Percentiles rank a stretch among this genome's conserved stretches.
phyloP scores from a whole-genome alignment of 805 yeast species.

The Alloascoidea africana region DNA sequence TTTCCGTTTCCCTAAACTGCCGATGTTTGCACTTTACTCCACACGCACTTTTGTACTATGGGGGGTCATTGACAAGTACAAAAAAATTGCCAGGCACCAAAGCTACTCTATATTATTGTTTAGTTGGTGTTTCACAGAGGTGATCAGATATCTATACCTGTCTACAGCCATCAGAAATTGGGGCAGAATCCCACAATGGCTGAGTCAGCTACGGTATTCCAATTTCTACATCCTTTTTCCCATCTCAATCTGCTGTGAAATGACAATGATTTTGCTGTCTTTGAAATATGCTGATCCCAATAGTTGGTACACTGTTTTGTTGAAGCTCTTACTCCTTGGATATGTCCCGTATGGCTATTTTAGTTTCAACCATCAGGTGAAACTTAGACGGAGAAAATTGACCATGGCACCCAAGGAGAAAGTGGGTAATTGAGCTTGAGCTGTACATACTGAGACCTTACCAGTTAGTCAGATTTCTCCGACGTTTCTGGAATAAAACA shows the following conservation, averaged over 20 bases:
- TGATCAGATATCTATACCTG: conserved; percentile 78
- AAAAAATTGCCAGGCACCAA: conserved; percentile 47
- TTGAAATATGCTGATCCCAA: conserved; percentile 44
- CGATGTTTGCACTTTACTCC: background rate
- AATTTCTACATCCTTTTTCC: conserved; percentile 78
- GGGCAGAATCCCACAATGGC: conserved; percentile 36
- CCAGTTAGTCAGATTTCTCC: no score
- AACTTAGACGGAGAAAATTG: background rate
- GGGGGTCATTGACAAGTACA: conserved; percentile 69
- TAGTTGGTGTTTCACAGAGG: conserved; percentile 91
- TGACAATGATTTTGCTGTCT: conserved; percentile 51
- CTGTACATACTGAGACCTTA: no score
- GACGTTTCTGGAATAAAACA: no score
- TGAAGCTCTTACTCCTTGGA: background rate
- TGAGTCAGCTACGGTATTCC: conserved; percentile 70
- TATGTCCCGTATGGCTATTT: background rate
- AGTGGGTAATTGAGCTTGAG: no score
- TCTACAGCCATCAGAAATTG: conserved; percentile 44
- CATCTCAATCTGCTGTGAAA: conserved; percentile 76
- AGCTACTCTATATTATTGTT: conserved; percentile 50
- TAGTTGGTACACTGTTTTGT: background rate
- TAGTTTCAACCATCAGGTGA: background rate
- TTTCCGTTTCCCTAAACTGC: background rate
- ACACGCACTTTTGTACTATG: conserved; percentile 31
- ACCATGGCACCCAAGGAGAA: no score